A percentile compares a stretch with the other conserved stretches of the same genome.
phyloP scores from a whole-genome alignment of 2,329 filamentous ascomycete species.

The Xylaria digitata region DNA sequence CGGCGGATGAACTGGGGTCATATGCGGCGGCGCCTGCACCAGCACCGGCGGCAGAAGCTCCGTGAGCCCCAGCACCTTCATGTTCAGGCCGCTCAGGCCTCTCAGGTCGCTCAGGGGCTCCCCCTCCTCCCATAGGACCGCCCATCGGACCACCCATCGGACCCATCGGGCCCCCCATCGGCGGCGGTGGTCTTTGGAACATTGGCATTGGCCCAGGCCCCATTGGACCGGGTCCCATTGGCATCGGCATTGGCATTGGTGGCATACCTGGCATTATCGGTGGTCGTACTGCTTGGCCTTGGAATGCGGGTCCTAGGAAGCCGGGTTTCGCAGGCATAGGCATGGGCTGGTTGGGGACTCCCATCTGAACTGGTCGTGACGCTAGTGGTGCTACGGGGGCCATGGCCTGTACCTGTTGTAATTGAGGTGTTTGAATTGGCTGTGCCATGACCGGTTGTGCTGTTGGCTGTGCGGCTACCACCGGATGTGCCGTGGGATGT shows the following conservation, averaged over 20 bases:
- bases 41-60: slow-evolving; percentile 1
- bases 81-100: slow-evolving; percentile 26
- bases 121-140: slow-evolving; percentile 12
- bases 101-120: slow-evolving; percentile 26
- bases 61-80: slow-evolving; percentile 20
- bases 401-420: slow-evolving; percentile 11
- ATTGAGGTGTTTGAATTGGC: not conserved
- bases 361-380: slow-evolving; percentile 26
- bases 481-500: slow-evolving; percentile 1
- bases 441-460: slow-evolving; percentile 9
- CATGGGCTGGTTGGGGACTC: slow-evolving; percentile 21
- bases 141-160: slow-evolving; percentile 19
- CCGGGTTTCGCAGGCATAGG: slow-evolving; percentile 20
- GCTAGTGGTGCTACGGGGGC: slow-evolving; percentile 5
- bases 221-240: slow-evolving; percentile 21
- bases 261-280: slow-evolving; percentile 16
- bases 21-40: slow-evolving; percentile 11
- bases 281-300: slow-evolving; percentile 20
- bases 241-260: slow-evolving; percentile 16
- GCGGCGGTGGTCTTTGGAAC: slow-evolving; percentile 18
- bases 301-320: slow-evolving; percentile 11
- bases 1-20: slow-evolving; percentile 5
- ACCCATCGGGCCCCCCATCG: slow-evolving; percentile 21
- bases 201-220: slow-evolving; percentile 25
- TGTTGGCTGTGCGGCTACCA: not conserved